A percentile compares a stretch with the other conserved stretches of the same genome.
Conservation (phyloP, 1,139 yeast genomes). For the Saccharomyces hybrid region DNA sequence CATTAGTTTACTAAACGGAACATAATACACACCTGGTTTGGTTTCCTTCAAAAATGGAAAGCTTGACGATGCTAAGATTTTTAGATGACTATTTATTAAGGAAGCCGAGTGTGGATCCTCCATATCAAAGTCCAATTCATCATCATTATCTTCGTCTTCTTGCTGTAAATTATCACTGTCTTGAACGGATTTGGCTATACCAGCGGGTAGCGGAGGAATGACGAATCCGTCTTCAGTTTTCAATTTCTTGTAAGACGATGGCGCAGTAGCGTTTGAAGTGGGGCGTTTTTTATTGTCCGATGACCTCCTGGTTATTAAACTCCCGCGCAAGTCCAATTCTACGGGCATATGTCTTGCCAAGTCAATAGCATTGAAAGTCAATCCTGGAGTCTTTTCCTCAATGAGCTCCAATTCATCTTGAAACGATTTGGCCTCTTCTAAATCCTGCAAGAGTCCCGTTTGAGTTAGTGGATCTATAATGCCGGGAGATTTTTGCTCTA, state of each 20-base stretch:
- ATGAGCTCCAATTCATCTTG: constrained; percentile 22
- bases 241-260: constrained; percentile 32
- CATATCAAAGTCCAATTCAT: constrained; percentile 17
- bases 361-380: constrained; percentile 46
- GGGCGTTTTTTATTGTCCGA: constrained; percentile 19
- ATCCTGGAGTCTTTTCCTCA: constrained; percentile 32
- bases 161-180: constrained; percentile 9
- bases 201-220: constrained; percentile 19
- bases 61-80: constrained; percentile 40
- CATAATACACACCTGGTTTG: constrained; percentile 38
- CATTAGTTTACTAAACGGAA: constrained; percentile 40
- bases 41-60: constrained; percentile 44
- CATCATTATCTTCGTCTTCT: constrained; percentile 14
- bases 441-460: constrained; percentile 35
- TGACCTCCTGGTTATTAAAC: constrained; percentile 37
- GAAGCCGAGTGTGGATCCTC: constrained; percentile 29
- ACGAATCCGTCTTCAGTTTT: constrained; percentile 39
- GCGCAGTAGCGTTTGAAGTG: constrained; percentile 12
- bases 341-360: constrained; percentile 42
- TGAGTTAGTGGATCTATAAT: constrained; percentile 32
- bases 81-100: constrained; percentile 40
- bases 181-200: background rate
- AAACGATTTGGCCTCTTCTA: constrained; percentile 39
- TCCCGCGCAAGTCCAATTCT: constrained; percentile 39
- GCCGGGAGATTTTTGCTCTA: constrained; percentile 52